Base-by-base conservation (phyloP, 2,329 filamentous ascomycete genomes). In the Plenodomus lindquistii region DNA sequence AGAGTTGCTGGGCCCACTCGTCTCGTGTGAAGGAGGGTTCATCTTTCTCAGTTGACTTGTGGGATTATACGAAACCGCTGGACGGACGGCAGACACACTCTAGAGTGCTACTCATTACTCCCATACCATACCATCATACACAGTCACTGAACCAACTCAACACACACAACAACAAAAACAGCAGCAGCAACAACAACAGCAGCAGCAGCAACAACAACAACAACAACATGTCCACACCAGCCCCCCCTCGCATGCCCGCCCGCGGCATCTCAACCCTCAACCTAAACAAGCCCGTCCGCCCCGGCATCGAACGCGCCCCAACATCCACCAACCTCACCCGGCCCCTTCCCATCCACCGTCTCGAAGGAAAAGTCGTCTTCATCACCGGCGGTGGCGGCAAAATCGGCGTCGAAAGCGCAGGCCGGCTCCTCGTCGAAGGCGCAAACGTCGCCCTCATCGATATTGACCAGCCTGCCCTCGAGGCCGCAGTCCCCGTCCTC, bases 361-460 rank as follows among this genome's bases (percentile, higher is more conserved):
- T 71, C 11, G 59, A 60, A 13, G 60, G 61, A 36, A 66, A 64
- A 50, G 66, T 71, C 21, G 65, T 65, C 20, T 48, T 71, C 44
- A 69, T 71, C 55, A 68, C 65, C 1, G 67, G 67, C 27, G 67
- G 65, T 17, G 67, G 60, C 31, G 63, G 65, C 35, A 67, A 66
- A 39, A 65, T 69, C 19, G 66, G 62, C 50, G 60, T 73, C 13
- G 69, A 72, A 53, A 71, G 68, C 7, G 70, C 69, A 16, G 57
- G 62, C 4, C 62, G 72, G 5, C 59, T 73, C 37, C 55, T 74
- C 0, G 55, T 65, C 15, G 72, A 73, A 41, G 71, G 70, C 21
- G 71, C 72, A 20, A 72, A 67, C 17, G 67, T 74, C 27, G 62
- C 60, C 11, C 55, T 74, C 4, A 59, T 74, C 40, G 71, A 75